Evolutionary conservation across 306 rosid species (phyloP).

Genomic region (Neltuma alba): DNA sequence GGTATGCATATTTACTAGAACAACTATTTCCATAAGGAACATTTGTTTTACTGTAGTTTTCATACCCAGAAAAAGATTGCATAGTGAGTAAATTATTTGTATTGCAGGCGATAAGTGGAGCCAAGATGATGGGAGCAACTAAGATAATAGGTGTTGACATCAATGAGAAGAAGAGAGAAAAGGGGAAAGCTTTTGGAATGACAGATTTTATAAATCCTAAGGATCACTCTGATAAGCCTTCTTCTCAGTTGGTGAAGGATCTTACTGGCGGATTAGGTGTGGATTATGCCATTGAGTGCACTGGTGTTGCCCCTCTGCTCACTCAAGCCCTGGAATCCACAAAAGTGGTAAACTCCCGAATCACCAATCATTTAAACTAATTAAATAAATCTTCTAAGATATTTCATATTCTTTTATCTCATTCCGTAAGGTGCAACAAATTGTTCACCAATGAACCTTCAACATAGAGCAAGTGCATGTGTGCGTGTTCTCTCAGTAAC

Average conservation of each 20-base stretch:
- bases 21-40: too few species aligned
- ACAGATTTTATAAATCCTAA: constrained; percentile 50
- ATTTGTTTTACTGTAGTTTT: background rate
- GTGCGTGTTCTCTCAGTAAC: too few species aligned
- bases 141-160: background rate
- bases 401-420: too few species aligned
- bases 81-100: background rate
- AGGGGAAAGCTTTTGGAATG: constrained; percentile 36
- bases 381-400: background rate
- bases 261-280: constrained; percentile 54
- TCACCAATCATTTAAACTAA: background rate
- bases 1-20: constrained; percentile 2
- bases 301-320: constrained; percentile 41
- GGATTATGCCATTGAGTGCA: constrained; percentile 58
- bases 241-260: constrained; percentile 46
- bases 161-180: background rate
- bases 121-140: background rate
- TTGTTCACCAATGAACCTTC: too few species aligned
- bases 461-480: too few species aligned
- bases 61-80: background rate
- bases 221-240: constrained; percentile 20
- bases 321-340: constrained; percentile 52
- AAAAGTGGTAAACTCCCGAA: constrained; percentile 43
- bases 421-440: background rate
- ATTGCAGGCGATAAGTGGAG: background rate